These are phyloP conservation scores for Closterium sp. DNA, from an alignment of 139 green algal genomes.

Conservation along the genomic window DNA sequence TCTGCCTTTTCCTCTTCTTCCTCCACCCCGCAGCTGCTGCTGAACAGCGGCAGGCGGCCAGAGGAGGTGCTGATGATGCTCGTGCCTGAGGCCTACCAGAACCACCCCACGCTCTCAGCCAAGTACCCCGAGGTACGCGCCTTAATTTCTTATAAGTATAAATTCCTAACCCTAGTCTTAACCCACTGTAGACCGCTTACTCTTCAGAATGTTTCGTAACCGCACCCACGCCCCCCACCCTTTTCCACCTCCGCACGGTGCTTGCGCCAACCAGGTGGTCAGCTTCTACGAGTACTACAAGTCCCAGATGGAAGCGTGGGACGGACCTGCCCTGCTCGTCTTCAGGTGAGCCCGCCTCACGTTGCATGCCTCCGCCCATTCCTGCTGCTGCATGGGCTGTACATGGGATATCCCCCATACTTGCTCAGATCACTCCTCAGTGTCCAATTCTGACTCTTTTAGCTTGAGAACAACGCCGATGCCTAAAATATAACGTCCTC, in stretches of 20 bases:
- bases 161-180: no score
- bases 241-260: no score
- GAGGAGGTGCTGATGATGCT: slow-evolving; percentile 94
- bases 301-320: slow-evolving; percentile 98
- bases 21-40: slow-evolving; percentile 52
- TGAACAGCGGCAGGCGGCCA: slow-evolving; percentile 67
- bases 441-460: background rate
- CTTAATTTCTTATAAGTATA: no score
- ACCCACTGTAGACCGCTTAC: no score
- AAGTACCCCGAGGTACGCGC: slow-evolving; percentile 85
- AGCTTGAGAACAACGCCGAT: background rate
- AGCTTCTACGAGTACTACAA: slow-evolving; percentile 91
- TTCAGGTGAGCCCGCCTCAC: slow-evolving; percentile 63
- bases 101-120: slow-evolving; percentile 78
- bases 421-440: no score
- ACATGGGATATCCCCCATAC: background rate
- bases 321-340: slow-evolving; percentile 95
- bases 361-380: slow-evolving; percentile 46
- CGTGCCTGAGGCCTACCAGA: slow-evolving; percentile 91
- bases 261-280: slow-evolving; percentile 50
- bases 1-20: background rate
- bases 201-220: no score
- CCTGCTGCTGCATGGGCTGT: background rate
- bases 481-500: no score
- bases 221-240: background rate